Conservation (phyloP, 306 rosid species). For the Castanospermum australe region DNA sequence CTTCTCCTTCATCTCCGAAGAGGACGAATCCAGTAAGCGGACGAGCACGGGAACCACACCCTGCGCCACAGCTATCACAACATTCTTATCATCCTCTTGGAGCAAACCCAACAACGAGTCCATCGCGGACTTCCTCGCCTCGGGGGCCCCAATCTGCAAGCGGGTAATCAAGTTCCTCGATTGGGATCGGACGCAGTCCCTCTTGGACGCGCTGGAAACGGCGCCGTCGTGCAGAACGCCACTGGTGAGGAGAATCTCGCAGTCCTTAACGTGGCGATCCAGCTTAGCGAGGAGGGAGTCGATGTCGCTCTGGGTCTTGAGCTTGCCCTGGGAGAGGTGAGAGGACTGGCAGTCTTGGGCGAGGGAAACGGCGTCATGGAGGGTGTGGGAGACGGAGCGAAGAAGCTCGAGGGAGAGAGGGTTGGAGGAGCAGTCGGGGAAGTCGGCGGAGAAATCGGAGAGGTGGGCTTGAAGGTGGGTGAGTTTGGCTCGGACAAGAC, state of each 20-base stretch:
- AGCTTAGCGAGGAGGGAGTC: conserved; percentile 68
- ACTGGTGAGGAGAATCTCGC: conserved; percentile 70
- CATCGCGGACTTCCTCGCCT: conserved; percentile 58
- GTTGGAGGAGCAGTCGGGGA: conserved; percentile 46
- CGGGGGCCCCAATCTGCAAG: conserved; percentile 75
- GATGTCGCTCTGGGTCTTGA: conserved; percentile 84
- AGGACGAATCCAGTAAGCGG: conserved; percentile 64
- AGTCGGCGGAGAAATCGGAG: conserved; percentile 55
- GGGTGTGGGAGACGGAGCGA: conserved; percentile 46
- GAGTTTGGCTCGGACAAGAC: conserved; percentile 58
- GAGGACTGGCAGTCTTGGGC: conserved; percentile 47
- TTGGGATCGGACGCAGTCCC: conserved; percentile 66
- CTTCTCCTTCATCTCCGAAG: conserved; percentile 60
- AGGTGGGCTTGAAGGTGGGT: conserved; percentile 66
- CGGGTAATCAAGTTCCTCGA: conserved; percentile 74
- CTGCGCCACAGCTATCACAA: conserved; percentile 85
- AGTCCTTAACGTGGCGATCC: conserved; percentile 61
- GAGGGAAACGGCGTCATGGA: conserved; percentile 55
- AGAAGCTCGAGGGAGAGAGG: conserved; percentile 72
- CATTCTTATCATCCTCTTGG: conserved; percentile 82
- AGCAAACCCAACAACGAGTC: conserved; percentile 57
- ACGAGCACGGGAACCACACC: conserved; percentile 84
- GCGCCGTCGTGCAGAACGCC: conserved; percentile 61
- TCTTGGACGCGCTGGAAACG: conserved; percentile 42
- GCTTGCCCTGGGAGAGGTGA: conserved; percentile 58